Conservation (phyloP, 768 basidiomycete genomes). For the Termitomyces sp. region DNA sequence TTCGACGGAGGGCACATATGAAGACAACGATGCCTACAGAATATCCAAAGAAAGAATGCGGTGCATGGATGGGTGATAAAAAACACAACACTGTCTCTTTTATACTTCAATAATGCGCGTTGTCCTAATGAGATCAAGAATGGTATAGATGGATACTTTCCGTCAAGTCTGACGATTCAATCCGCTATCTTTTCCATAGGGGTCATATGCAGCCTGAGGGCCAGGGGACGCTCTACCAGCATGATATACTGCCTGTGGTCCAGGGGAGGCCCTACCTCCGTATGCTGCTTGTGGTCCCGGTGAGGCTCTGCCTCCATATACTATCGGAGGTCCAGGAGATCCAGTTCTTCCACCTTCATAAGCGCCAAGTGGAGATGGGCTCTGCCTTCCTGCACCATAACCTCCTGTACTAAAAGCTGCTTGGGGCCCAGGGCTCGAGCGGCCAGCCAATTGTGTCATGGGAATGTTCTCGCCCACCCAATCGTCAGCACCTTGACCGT, state of each 20-base stretch:
- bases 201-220: conserved; percentile 37
- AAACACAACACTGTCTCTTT: conserved; percentile 9
- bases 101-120: background rate
- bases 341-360: conserved; percentile 24
- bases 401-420: conserved; percentile 25
- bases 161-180: background rate
- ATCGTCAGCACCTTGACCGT: conserved; percentile 30
- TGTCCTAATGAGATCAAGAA: conserved; percentile 8
- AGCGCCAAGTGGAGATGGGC: conserved; percentile 29
- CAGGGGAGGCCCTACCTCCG: conserved; percentile 31
- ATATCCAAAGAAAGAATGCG: conserved; percentile 6
- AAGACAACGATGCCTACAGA: conserved; percentile 1
- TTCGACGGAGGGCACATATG: conserved; percentile 1
- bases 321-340: conserved; percentile 44
- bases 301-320: conserved; percentile 27
- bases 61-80: conserved; percentile 6
- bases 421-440: conserved; percentile 33
- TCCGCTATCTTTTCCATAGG: conserved; percentile 9
- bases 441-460: conserved; percentile 60
- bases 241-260: conserved; percentile 38
- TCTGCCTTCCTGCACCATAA: conserved; percentile 28
- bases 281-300: conserved; percentile 46
- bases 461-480: conserved; percentile 59
- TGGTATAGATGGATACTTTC: conserved; percentile 5
- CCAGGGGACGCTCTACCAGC: conserved; percentile 33